Conservation (phyloP, 148 eudicot genomes). For the Dysphania ambrosioides region DNA sequence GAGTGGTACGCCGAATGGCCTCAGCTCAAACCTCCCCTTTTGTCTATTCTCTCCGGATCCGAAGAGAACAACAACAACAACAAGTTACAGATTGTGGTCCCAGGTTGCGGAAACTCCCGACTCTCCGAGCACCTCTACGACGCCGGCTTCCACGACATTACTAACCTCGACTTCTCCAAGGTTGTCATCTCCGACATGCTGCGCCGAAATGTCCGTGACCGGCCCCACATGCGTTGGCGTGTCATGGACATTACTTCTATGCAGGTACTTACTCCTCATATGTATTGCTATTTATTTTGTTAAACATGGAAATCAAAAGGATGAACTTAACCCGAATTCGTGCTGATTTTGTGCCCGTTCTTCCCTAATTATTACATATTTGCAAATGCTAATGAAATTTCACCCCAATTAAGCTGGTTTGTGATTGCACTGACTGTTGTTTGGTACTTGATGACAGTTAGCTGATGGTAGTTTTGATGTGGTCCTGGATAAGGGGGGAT, state of each 20-base stretch:
- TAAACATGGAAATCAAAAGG: no score
- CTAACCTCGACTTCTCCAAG: conserved; percentile 89
- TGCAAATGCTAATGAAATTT: no score
- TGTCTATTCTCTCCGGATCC: conserved; percentile 44
- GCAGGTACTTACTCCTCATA: conserved; percentile 48
- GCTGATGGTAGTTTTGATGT: conserved; percentile 57
- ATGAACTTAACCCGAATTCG: no score
- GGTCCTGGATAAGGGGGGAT: conserved; percentile 86
- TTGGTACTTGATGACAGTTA: conserved; percentile 47
- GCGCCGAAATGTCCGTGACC: conserved; percentile 63
- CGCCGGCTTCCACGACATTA: conserved; percentile 58
- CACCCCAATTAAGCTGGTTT: no score
- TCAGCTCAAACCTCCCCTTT: conserved; percentile 55
- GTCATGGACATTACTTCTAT: conserved; percentile 88
- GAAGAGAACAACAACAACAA: no score
- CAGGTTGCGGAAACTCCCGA: conserved; percentile 87
- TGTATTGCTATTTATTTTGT: no score
- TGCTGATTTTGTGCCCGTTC: no score
- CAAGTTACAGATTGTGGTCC: conserved; percentile 59
- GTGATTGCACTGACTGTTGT: conserved; percentile 11
- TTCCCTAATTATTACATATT: no score
- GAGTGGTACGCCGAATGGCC: conserved; percentile 99
- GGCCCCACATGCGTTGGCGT: conserved; percentile 93
- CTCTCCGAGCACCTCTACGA: conserved; percentile 86
- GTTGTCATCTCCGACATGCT: conserved; percentile 88